Evolutionary conservation across 257 asterid genomes (phyloP), one percentile per base, ranked within the genome.

Genomic region (Lavandula angustifolia): DNA sequence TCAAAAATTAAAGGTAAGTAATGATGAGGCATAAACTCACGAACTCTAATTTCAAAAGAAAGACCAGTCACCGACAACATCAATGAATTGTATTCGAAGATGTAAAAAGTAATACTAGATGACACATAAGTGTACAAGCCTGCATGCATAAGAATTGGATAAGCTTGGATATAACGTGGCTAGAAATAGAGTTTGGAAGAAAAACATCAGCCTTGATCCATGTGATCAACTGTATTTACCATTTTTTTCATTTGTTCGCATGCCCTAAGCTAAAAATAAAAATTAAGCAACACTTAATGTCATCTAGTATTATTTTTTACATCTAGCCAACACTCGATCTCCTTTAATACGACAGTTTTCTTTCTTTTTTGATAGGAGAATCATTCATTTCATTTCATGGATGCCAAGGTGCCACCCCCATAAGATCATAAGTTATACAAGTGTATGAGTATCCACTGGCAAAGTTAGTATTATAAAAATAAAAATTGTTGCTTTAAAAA

Each of bases 11-110:
- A 56, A 64, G 18, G 22, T 14, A 43, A 8, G 13, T 55, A 65
- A 54, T 6, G 66, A 42, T 64, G 34, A 34, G 16, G 16, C 31
- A 42, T 52, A 51, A 35, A 50, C 44, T 18, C 67, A 42, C 2
- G 27, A 35, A 37, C 71, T 57, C 35, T 35, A 49, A 63, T 57
- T 31, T 65, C 51, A 2, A 54, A 56, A 37, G 34, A 32, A 50
- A 22, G 52, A 16, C 37, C 18, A 67, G 29, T 40, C 44, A 61
- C 38, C 6, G 38, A 35, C 54, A 43, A 48, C 49, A 47, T 17
- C n/a, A 62, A 34, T 49, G 37, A 61, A 42, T 54, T 41, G 32
- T 22, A 22, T 22, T 22, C 27, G 27, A 35, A 41, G 56, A 38
- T 50, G 22, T 43, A 35, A 32, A 11, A 11, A 29, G 13, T 31